Conservation (phyloP, 805 yeast species). For the Aciculoconidium aculeatum region DNA sequence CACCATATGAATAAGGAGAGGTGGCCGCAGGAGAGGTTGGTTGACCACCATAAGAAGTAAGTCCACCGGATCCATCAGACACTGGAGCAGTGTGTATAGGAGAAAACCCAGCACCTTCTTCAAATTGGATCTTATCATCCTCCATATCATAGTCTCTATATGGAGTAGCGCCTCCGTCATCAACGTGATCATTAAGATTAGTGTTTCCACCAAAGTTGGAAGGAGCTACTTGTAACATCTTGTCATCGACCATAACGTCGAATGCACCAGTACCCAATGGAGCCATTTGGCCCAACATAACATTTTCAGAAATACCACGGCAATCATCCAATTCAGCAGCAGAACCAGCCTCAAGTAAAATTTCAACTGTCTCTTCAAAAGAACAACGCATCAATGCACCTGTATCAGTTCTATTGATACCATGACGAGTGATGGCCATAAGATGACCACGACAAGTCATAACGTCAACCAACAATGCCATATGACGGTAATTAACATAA, state of each 20-base stretch:
- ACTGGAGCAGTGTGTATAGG: conserved; percentile 86
- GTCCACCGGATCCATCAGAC: conserved; percentile 74
- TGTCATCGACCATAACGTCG: conserved; percentile 91
- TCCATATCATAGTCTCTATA: conserved; percentile 63
- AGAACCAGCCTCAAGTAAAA: conserved; percentile 95
- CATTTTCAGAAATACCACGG: conserved; percentile 97
- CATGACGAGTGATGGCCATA: conserved; percentile 99
- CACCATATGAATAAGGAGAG: conserved; percentile 51
- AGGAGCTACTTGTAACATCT: conserved; percentile 64
- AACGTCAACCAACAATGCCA: conserved; percentile 95
- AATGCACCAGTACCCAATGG: conserved; percentile 98
- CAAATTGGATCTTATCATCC: conserved; percentile 56
- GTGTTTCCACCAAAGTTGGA: conserved; percentile 42
- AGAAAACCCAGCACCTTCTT: conserved; percentile 82
- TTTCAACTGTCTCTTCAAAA: conserved; percentile 98
- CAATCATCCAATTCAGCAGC: conserved; percentile 97
- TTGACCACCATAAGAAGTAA: conserved; percentile 81
- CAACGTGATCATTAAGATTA: conserved; percentile 27
- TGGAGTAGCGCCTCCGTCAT: conserved; percentile 84
- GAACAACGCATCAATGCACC: conserved; percentile 99
- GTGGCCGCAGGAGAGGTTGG: conserved; percentile 46
- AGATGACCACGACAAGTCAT: conserved; percentile 98
- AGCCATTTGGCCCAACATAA: conserved; percentile 96
- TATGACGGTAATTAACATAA: conserved; percentile 95
- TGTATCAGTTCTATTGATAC: conserved; percentile 96